phyloP scores from a whole-genome alignment of 2,329 filamentous ascomycete genomes.

The Teratosphaeriaceae sp. region DNA sequence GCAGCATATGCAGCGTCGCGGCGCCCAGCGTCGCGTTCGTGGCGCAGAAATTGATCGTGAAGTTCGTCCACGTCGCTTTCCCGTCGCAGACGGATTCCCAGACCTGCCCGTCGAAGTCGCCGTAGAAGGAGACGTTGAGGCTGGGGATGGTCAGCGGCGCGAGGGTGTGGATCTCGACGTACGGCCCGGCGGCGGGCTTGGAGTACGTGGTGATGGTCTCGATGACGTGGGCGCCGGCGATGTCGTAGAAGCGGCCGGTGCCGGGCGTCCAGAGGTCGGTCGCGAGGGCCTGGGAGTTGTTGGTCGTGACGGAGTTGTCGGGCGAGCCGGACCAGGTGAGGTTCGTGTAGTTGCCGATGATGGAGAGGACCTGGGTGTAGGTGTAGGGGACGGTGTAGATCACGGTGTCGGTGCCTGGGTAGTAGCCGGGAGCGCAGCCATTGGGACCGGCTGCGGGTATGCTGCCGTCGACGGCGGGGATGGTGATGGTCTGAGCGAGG shows the following conservation, averaged over 20 bases:
- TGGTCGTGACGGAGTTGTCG: conserved; percentile 11
- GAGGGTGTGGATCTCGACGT: conserved; percentile 15
- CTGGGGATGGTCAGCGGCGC: conserved; percentile 10
- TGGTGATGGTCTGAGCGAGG: conserved; percentile 2
- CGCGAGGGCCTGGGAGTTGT: conserved; percentile 10
- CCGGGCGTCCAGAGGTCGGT: conserved; percentile 12
- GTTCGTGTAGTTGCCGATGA: conserved; percentile 18
- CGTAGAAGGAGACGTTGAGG: conserved; percentile 11
- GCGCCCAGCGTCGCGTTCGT: conserved; percentile 10
- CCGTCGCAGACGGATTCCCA: conserved; percentile 13
- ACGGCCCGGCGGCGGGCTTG: conserved; percentile 14
- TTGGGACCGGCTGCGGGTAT: conserved; percentile 4
- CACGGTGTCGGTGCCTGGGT: conserved; percentile 11
- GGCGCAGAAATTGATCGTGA: conserved; percentile 16
- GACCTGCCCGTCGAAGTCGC: conserved; percentile 10
- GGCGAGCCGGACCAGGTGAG: conserved; percentile 15
- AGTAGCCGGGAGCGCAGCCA: conserved; percentile 12
- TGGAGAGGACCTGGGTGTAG: conserved; percentile 16
- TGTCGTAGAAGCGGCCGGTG: conserved; percentile 13
- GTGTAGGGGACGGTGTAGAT: conserved; percentile 18
- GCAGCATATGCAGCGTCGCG: conserved; percentile 11
- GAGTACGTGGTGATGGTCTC: conserved; percentile 15
- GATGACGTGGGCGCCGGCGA: conserved; percentile 13
- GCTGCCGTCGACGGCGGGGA: conserved; percentile 8
- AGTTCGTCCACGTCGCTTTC: conserved; percentile 13